Percentiles rank a stretch among this genome's conserved stretches.
Conservation (phyloP, 768 basidiomycete genomes). For the Lentinula edodes region DNA sequence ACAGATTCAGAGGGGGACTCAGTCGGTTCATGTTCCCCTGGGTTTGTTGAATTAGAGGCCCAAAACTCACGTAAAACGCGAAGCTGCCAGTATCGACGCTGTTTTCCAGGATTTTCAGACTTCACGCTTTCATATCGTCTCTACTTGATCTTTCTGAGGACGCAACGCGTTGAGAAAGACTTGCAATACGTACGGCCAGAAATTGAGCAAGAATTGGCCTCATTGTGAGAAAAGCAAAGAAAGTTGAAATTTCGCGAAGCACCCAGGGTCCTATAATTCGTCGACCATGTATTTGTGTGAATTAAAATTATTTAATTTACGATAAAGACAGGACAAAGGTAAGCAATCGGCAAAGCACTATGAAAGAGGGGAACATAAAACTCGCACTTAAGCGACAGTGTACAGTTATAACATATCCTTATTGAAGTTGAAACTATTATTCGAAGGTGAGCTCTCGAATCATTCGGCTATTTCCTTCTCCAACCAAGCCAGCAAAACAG, state of each 20-base stretch:
- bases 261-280: no score
- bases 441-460: not conserved
- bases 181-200: not conserved
- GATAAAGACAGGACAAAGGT: not conserved
- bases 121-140: conserved; percentile 38
- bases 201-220: not conserved
- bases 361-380: not conserved
- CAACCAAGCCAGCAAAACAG: conserved; percentile 1
- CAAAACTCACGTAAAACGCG: conserved; percentile 48
- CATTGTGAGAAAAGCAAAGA: not conserved
- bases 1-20: conserved; percentile 10
- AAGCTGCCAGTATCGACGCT: conserved; percentile 51
- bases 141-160: not conserved
- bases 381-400: no score
- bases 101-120: conserved; percentile 41
- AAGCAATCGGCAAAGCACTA: not conserved
- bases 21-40: not conserved
- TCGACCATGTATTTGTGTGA: no score
- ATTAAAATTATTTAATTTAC: no score
- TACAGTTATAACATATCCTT: no score
- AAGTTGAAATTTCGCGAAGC: not conserved
- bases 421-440: not conserved
- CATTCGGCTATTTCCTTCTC: conserved; percentile 2
- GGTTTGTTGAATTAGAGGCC: conserved; percentile 20
- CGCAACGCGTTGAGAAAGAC: not conserved